Base-by-base conservation (phyloP, 805 yeast species). In the Osmozyma mogii region DNA sequence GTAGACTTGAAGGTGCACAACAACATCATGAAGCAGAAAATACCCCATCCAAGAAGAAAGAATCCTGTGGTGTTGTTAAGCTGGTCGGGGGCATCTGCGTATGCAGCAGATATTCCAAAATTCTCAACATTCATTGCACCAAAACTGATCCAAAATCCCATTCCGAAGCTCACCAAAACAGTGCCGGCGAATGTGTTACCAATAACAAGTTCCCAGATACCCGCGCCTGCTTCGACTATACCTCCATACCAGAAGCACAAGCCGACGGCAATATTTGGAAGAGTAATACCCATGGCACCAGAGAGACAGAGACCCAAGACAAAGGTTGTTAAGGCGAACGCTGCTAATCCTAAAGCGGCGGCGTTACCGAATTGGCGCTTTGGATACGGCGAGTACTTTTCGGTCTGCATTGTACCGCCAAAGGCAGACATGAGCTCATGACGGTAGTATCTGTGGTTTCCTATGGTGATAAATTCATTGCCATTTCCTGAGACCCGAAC, bases 401-500 rank as follows among this genome's bases (percentile, higher is more conserved):
- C 57, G 4, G 72, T 61, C 28, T 64, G 63, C 33, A 68, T 53
- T 7, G 61, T 60, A 44, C 82, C 83, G 10, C 80, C 83, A 45
- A 78, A 76, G 2, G 84, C 85, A 19, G 61, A 60, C 40, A 73
- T 51, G 38, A 79, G 67, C 32, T 79, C 87, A 17, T 61, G 61
- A 31, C 71, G 65, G 32, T 62, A 59, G 50, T 73, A 69, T 15
- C 57, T 52, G 22, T 50, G 44, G 29, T 59, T 57, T 30, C 66
- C 68, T 24, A 69, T 56, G 33, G 57, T 56, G 23, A 69, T 55
- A 36, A 54, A 52, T 22, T 65, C 62, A 13, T 55, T 54, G 30
- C 65, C 70, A 20, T 56, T 61, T 10, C 68, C 60, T 12, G 41
- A 12, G 27, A 25, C 28, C 22, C 30, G 29, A 28, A 40, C 29